Evolutionary conservation across 495 filamentous ascomycete species (phyloP).

Genomic region (Aspergillus mulundensis): DNA sequence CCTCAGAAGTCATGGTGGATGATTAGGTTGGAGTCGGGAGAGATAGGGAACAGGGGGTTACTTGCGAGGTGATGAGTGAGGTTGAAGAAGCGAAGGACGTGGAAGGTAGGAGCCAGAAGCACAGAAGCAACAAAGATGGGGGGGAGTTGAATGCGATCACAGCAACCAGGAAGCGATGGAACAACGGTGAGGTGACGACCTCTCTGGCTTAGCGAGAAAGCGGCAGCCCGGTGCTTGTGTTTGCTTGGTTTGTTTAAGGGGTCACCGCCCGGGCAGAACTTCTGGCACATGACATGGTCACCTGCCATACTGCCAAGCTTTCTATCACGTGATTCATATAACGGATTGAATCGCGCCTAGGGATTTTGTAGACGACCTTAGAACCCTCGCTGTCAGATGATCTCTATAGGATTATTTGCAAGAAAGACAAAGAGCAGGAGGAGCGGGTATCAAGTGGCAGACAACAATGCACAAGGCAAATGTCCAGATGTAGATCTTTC

Average conservation of each 20-base stretch:
- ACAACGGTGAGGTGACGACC: slow-evolving; percentile 29
- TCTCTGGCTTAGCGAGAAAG: slow-evolving; percentile 24
- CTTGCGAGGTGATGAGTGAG: slow-evolving; percentile 7
- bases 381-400: too few species aligned
- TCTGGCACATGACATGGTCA: not conserved
- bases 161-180: slow-evolving; percentile 18
- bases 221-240: slow-evolving; percentile 16
- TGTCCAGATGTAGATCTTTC: not conserved
- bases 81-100: slow-evolving; percentile 7
- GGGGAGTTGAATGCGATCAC: slow-evolving; percentile 25
- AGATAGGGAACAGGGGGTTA: slow-evolving; percentile 5
- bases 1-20: slow-evolving; percentile 46
- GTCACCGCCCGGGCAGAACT: not conserved
- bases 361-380: too few species aligned
- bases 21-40: slow-evolving; percentile 12
- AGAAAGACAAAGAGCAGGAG: too few species aligned
- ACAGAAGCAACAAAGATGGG: slow-evolving; percentile 13
- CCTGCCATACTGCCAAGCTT: not conserved
- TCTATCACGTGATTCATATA: not conserved
- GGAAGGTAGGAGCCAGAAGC: slow-evolving; percentile 10
- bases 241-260: slow-evolving; percentile 18
- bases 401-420: too few species aligned
- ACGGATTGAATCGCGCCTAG: too few species aligned
- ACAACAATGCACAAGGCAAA: too few species aligned
- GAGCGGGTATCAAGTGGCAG: too few species aligned